These are phyloP conservation scores for Sesbania bispinosa DNA, from an alignment of 306 rosid species.

Conservation along the genomic window DNA sequence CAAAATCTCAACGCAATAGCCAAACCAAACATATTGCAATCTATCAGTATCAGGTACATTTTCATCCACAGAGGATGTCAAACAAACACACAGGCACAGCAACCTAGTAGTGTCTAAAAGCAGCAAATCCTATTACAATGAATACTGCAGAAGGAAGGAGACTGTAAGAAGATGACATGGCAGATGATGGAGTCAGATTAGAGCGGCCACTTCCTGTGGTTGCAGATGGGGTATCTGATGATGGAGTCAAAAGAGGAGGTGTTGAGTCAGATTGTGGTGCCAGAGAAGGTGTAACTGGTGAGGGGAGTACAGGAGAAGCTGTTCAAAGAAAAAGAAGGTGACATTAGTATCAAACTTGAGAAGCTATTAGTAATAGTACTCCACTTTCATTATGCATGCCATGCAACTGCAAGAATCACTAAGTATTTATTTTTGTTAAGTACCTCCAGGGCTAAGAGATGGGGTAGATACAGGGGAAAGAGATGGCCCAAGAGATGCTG, in stretches of 20 bases:
- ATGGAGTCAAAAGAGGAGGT: conserved; percentile 29
- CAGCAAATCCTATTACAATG: conserved; percentile 31
- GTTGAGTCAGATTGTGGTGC: conserved; percentile 62
- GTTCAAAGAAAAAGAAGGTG: conserved; percentile 24
- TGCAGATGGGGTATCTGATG: conserved; percentile 50
- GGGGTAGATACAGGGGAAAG: conserved; percentile 55
- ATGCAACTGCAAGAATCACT: too few relatives aligned
- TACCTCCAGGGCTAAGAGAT: conserved; percentile 67
- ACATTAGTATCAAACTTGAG: conserved; percentile 9
- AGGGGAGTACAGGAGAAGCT: conserved; percentile 53
- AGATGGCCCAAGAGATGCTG: conserved; percentile 53
- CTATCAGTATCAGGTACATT: not conserved
- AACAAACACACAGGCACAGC: conserved; percentile 1
- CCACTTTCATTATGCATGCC: not conserved
- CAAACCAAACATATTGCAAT: conserved; percentile 16
- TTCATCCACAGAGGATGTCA: not conserved
- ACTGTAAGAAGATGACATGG: conserved; percentile 38
- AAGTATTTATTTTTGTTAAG: too few relatives aligned
- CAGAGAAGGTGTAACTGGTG: conserved; percentile 52
- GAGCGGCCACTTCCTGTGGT: conserved; percentile 60
- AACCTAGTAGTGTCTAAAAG: conserved; percentile 30
- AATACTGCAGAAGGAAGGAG: conserved; percentile 42
- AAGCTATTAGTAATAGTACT: not conserved
- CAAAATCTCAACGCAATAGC: conserved; percentile 12
- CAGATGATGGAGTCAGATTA: conserved; percentile 63